Conservation (phyloP, 345 rosid species). For the Noccaea caerulescens region DNA sequence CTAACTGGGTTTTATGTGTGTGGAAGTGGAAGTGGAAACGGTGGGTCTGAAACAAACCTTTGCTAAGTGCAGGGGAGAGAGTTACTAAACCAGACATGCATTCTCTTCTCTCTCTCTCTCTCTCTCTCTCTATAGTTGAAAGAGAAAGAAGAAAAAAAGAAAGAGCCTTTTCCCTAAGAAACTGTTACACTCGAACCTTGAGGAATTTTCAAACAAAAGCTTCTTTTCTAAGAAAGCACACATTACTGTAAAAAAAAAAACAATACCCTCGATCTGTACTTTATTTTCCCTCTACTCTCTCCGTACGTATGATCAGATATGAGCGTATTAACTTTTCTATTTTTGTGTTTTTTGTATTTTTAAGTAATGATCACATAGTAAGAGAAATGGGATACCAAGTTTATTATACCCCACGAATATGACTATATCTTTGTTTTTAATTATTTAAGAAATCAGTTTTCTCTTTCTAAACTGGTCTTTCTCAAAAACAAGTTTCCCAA, state of each 20-base stretch:
- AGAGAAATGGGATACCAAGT: neutral
- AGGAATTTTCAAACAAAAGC: constrained; percentile 24
- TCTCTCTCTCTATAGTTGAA: neutral
- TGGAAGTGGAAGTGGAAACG: constrained; percentile 6
- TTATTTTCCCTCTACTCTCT: no score
- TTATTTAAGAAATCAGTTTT: constrained; percentile 4
- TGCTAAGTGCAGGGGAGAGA: constrained; percentile 19
- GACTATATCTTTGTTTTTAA: neutral
- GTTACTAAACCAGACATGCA: constrained; percentile 30
- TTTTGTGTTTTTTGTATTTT: no score
- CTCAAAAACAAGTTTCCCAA: constrained; percentile 26
- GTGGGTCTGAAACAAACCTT: constrained; percentile 24
- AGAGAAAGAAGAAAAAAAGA: constrained; percentile 19
- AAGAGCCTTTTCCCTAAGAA: constrained; percentile 19
- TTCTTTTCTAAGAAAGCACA: neutral
- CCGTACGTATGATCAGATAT: no score
- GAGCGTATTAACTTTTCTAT: no score
- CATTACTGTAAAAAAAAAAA: neutral
- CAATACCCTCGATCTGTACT: constrained; percentile 14
- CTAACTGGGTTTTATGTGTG: constrained; percentile 18
- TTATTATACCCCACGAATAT: constrained; percentile 27
- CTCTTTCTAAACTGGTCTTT: neutral
- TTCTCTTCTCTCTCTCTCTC: constrained; percentile 34
- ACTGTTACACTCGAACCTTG: constrained; percentile 29
- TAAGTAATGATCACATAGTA: neutral